Base-by-base conservation (phyloP, 345 rosid genomes). In the Populus davidiana region DNA sequence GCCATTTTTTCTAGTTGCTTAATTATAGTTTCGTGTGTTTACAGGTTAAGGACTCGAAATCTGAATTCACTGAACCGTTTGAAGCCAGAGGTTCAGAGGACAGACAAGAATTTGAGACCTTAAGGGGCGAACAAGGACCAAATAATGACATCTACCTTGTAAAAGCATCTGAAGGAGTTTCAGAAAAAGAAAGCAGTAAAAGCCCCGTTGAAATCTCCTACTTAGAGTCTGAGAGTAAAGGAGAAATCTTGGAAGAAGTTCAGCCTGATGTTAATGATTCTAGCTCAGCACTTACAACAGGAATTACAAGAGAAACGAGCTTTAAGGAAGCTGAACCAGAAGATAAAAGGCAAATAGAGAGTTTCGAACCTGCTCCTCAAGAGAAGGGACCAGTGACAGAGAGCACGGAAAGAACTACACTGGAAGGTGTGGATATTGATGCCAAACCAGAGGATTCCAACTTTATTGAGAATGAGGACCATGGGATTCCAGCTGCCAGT, bases 31-130 rank as follows among this genome's bases (percentile, higher is more conserved):
- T 66, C 50, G 61, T 64, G 14, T 64, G 54, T 70, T 47, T 71
- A 61, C 84, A 86, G 89, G 75, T 71, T 41, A 65, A 72, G 8
- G 65, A 74, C 64, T 56, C 74, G 50, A 67, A 61, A 62, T 16
- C 41, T 54, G 72, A 56, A 66, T 50, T 62, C 44, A 56, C 56
- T 41, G 79, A 85, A 73, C 65, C 70, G 29, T 66, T 43, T 20
- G 83, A 82, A 73, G 80, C 65, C 67, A 76, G 74, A 27, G 14
- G 23, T 71, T 81, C 75, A 17, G n/a, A 31, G 44, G 81, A 41
- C 71, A 71, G 41, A 70, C 82, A 9, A 52, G 67, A 69, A 20
- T 35, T 63, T 56, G 47, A 70, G 33, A 71, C 73, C 31, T n/a
- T 43, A 52, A 25, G 56, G 70, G 78, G 43, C 33, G 59, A 76